A percentile compares a stretch with the other conserved stretches of the same genome.
Evolutionary conservation across 345 rosid genomes (phyloP).

Genomic region (Eucalyptus erythrocorys): DNA sequence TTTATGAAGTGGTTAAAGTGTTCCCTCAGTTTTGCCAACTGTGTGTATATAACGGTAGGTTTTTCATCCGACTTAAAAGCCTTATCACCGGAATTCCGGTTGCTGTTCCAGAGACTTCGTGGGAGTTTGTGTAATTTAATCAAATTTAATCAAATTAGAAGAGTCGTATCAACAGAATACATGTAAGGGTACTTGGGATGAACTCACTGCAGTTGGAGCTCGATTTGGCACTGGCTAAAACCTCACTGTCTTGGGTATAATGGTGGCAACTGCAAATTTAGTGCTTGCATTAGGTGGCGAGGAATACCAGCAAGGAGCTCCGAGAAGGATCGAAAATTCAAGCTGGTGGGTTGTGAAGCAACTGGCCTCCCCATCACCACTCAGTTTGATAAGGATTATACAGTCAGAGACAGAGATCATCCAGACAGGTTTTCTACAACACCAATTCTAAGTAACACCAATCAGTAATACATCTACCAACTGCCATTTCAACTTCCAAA

Average conservation of each 20-base stretch:
- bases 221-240: slow-evolving; percentile 29
- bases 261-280: slow-evolving; percentile 35
- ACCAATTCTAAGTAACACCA: too few species aligned
- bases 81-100: background rate
- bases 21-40: background rate
- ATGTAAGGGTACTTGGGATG: slow-evolving; percentile 26
- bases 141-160: background rate
- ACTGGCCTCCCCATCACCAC: slow-evolving; percentile 63
- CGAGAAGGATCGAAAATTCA: slow-evolving; percentile 48
- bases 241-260: slow-evolving; percentile 67
- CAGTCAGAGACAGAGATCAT: background rate
- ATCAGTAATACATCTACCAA: background rate
- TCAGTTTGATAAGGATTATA: slow-evolving; percentile 14
- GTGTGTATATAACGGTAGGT: background rate
- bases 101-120: background rate
- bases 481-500: background rate
- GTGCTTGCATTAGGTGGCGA: slow-evolving; percentile 22
- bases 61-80: background rate
- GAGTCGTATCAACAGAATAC: background rate
- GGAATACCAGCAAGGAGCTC: slow-evolving; percentile 46
- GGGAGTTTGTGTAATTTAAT: background rate
- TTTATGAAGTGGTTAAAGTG: background rate
- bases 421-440: background rate
- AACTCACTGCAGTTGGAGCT: slow-evolving; percentile 10
- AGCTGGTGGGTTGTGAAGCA: slow-evolving; percentile 64